These are phyloP conservation scores for Sherardia arvensis DNA, from an alignment of 257 asterid genomes.

Conservation along the genomic window DNA sequence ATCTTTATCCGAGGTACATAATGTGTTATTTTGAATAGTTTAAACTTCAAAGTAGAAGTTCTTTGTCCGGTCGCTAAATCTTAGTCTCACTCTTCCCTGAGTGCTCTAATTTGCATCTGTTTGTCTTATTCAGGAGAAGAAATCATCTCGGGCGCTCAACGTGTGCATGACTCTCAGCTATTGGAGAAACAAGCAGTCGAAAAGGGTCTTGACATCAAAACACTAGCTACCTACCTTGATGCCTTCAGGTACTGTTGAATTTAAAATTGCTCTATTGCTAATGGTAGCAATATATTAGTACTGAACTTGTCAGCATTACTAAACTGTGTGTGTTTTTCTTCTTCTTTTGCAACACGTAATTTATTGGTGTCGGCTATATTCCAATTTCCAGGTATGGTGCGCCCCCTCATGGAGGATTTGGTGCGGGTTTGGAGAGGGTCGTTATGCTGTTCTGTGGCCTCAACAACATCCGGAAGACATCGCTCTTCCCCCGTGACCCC, in stretches of 20 bases:
- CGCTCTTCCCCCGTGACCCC: constrained; percentile 87
- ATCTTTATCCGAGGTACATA: constrained; percentile 70
- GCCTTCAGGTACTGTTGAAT: constrained; percentile 53
- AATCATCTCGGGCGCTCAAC: constrained; percentile 94
- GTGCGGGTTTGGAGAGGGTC: constrained; percentile 88
- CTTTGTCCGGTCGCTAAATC: neutral
- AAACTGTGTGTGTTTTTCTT: no score
- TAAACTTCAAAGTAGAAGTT: neutral
- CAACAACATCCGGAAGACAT: constrained; percentile 73
- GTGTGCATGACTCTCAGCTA: constrained; percentile 60
- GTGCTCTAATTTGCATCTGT: neutral
- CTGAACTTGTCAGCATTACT: no score
- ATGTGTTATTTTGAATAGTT: neutral
- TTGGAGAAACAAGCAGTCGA: constrained; percentile 58
- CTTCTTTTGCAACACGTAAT: no score
- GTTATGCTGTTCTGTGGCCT: constrained; percentile 88
- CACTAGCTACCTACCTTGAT: constrained; percentile 74
- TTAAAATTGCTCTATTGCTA: neutral
- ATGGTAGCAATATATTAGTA: no score
- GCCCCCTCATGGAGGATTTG: constrained; percentile 89
- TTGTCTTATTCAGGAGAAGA: constrained; percentile 56
- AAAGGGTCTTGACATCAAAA: constrained; percentile 63
- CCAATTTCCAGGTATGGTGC: constrained; percentile 49
- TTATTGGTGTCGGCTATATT: no score
- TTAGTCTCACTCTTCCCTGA: no score